Conservation (phyloP, 345 rosid genomes). For the Dipteronia dyeriana region DNA sequence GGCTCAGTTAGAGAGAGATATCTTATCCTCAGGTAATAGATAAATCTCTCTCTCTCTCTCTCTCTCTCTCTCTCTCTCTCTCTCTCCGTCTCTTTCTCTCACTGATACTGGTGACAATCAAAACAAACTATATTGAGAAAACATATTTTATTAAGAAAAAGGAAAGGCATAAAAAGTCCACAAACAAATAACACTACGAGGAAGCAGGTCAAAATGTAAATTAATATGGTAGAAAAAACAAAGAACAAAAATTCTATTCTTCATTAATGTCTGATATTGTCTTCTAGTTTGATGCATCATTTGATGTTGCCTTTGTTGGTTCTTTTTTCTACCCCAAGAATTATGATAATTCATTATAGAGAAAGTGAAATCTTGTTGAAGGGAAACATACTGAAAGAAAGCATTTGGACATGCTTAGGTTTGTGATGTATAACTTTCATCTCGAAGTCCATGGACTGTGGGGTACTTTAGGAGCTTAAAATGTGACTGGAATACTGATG, state of each 20-base stretch:
- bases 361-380: not conserved
- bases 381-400: not conserved
- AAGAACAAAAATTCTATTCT: not conserved
- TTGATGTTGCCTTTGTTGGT: not conserved
- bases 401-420: not conserved
- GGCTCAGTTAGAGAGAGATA: conserved; percentile 93
- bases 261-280: not conserved
- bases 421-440: not conserved
- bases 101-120: not conserved
- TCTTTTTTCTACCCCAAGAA: not conserved
- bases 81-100: not conserved
- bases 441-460: not conserved
- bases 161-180: not conserved
- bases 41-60: conserved; percentile 11
- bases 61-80: not conserved
- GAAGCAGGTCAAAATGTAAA: not conserved
- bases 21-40: conserved; percentile 70
- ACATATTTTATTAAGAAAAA: not conserved
- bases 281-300: not conserved
- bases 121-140: not conserved
- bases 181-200: not conserved
- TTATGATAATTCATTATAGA: conserved; percentile 6
- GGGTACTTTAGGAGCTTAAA: not conserved
- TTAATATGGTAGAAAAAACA: not conserved
- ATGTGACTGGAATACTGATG: not conserved